Base-by-base conservation (phyloP, 306 rosid species). In the Dalbergia oliveri region DNA sequence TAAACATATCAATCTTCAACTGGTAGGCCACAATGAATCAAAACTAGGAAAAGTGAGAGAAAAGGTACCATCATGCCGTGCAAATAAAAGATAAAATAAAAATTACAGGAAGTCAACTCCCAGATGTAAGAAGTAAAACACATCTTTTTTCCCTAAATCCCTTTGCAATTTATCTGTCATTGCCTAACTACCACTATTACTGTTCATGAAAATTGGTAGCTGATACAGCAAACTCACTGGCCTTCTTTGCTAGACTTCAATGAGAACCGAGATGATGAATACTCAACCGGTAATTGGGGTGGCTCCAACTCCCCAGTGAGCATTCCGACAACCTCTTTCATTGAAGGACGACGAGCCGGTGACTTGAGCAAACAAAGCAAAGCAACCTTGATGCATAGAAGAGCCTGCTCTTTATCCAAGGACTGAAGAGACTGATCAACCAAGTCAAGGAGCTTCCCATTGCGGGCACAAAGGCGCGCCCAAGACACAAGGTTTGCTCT, bases 401-500 rank as follows among this genome's bases (percentile, higher is more conserved):
- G 69, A 19, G 96, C 98, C 80, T 95, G 88, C 33, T 91, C 92
- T 82, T 53, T 70, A 67, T 90, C 90, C 86, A 87, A 31, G 4
- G 54, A 35, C 56, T 80, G 84, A 66, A 90, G 41, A 6, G 84
- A 83, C 69, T 86, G 84, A 75, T 93, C 99, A 34, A 90, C 87
- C 21, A 95, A 77, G 11, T 93, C 94, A 44, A 86, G 51, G 5
- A 95, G 90, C 85, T 95, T 95, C 71, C 99, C 97, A 0, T 85
- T 79, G 6, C 97, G 88, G 2, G 85, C 94, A 23, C 96, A 91
- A 66, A 81, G 89, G 57, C 97, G 91, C 0, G 93, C 93, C 99
- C 99, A 93, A 1, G 91, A 88, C 70, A 91, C 81, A 16, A 95
- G 84, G 86, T 95, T 95, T 0, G 97, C 98, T 11, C 90, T 79